phyloP scores from a whole-genome alignment of 2,329 filamentous ascomycete species.

The Talaromyces atroroseus region DNA sequence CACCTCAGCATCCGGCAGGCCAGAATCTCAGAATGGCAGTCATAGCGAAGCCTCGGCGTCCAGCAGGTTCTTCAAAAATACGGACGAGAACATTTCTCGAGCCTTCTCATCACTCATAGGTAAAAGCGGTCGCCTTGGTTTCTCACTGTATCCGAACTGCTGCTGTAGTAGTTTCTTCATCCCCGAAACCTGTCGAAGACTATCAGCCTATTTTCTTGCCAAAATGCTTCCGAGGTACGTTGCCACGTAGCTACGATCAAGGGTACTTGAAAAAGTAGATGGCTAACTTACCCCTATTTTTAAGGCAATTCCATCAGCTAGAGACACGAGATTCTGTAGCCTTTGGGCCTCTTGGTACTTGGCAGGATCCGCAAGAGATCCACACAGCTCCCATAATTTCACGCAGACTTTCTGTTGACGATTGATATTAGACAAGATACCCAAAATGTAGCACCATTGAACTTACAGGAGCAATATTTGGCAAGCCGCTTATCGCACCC shows the following conservation, averaged over 20 bases:
- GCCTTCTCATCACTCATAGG: too few relatives aligned
- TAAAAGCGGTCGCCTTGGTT: too few relatives aligned
- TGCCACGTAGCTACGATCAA: too few relatives aligned
- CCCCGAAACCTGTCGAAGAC: neutral
- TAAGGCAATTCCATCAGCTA: conserved; percentile 1
- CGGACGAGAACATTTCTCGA: too few relatives aligned
- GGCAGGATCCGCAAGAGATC: neutral
- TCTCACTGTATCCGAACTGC: too few relatives aligned
- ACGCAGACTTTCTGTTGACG: conserved; percentile 1
- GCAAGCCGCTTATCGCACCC: conserved; percentile 2
- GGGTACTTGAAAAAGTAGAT: neutral
- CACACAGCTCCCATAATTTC: conserved; percentile 5
- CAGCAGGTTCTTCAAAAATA: too few relatives aligned
- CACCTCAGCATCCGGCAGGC: too few relatives aligned
- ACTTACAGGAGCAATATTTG: conserved; percentile 7
- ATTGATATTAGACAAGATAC: neutral
- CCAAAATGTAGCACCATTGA: neutral
- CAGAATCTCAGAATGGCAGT: too few relatives aligned
- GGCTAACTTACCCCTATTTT: neutral
- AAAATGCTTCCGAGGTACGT: too few relatives aligned
- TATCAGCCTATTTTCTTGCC: too few relatives aligned
- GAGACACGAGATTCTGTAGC: conserved; percentile 1
- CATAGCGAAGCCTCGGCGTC: too few relatives aligned
- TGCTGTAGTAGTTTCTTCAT: neutral
- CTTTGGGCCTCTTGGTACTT: conserved; percentile 6